phyloP scores from a whole-genome alignment of 441 rosid genomes.

The Populus hybrid region DNA sequence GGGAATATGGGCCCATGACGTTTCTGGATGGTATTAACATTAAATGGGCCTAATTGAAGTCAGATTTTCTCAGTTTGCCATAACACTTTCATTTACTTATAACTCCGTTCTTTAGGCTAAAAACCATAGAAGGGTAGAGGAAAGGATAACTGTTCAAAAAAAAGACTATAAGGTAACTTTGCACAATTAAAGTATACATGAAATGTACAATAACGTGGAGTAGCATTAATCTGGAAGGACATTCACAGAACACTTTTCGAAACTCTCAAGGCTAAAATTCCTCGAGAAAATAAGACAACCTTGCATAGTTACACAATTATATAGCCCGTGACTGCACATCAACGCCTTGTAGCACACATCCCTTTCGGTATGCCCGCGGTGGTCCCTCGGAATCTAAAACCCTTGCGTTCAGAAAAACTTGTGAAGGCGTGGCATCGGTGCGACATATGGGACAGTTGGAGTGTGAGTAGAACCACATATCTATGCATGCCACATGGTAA shows the following conservation, averaged over 20 bases:
- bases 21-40: no score
- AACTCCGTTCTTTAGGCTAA: no score
- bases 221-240: not conserved
- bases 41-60: no score
- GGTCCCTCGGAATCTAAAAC: not conserved
- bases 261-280: not conserved
- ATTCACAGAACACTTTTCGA: not conserved
- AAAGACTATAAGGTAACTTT: not conserved
- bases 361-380: not conserved
- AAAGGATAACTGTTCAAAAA: no score
- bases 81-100: no score
- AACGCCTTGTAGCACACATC: not conserved
- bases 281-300: not conserved
- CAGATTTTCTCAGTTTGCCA: no score
- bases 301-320: not conserved
- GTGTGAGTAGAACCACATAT: conserved; percentile 85
- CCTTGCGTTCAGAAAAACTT: not conserved
- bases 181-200: not conserved
- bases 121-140: not conserved
- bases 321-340: not conserved
- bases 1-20: no score
- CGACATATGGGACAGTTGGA: conserved; percentile 83
- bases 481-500: conserved; percentile 71
- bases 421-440: conserved; percentile 22
- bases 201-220: not conserved